These are phyloP conservation scores for Sugiyamaella japonica DNA, from an alignment of 1,139 yeast genomes.

Conservation along the genomic window DNA sequence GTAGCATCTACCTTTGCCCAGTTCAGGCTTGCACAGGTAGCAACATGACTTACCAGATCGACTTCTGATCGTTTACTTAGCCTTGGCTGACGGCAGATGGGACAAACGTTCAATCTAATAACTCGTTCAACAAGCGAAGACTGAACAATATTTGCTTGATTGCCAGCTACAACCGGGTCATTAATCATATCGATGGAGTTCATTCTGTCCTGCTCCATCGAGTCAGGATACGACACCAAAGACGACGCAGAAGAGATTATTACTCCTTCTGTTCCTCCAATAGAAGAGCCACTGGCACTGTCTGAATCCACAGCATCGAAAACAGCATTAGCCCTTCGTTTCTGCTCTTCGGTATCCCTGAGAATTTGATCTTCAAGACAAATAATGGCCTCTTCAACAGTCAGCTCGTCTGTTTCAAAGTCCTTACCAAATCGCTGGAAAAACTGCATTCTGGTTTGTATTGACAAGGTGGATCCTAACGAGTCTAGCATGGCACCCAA, in stretches of 20 bases:
- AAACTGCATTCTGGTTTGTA: conserved; percentile 48
- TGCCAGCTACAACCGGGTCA: conserved; percentile 1
- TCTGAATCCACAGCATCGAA: conserved; percentile 13
- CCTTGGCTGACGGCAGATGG: conserved; percentile 68
- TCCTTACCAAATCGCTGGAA: conserved; percentile 48
- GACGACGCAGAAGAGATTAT: neutral
- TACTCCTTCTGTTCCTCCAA: neutral
- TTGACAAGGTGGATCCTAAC: conserved; percentile 59
- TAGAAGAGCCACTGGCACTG: neutral
- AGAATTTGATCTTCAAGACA: conserved; percentile 49
- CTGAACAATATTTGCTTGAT: conserved; percentile 22
- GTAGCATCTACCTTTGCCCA: conserved; percentile 71
- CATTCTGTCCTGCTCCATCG: neutral
- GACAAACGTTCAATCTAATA: conserved; percentile 67
- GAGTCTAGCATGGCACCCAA: conserved; percentile 60
- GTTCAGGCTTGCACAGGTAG: conserved; percentile 78
- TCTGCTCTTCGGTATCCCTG: conserved; percentile 32
- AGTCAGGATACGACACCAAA: neutral
- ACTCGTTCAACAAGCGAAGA: conserved; percentile 42
- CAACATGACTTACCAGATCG: conserved; percentile 81
- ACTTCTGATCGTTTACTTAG: conserved; percentile 56
- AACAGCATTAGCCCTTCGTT: conserved; percentile 20
- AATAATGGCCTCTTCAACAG: conserved; percentile 58
- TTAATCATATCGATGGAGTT: neutral
- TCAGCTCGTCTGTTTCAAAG: conserved; percentile 55